Evolutionary conservation across 169 alveolate genomes (phyloP), one percentile per base, ranked within the genome.

Genomic region (Neospora caninum): DNA sequence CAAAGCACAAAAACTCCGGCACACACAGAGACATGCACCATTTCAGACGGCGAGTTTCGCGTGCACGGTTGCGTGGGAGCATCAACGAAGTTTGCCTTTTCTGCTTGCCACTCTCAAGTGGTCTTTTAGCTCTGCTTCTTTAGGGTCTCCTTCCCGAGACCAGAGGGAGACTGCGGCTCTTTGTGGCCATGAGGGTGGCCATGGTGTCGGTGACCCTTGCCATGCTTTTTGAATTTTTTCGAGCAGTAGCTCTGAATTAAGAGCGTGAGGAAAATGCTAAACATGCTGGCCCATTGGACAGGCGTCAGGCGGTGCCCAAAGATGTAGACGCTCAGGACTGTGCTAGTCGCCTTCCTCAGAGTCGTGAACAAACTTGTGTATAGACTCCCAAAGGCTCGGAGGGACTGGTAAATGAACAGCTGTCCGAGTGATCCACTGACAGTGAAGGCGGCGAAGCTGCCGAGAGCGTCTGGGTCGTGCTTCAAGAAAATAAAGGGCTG

Each of bases 301-400:
- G 91, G 95, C 34, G 97, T 95, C 92, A 98, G 80, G 53, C 93
- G 92, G 88, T 98, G 99, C 20, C 97, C 97, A 96, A 98, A 98
- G 34, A 96, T 45, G 92, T 96, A 95, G 41, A 98, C 98, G 0
- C 99, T 97, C 27, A 98, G 95, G 82, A 98, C 91, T n/a, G 98
- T 97, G 93, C 98, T 98, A 49, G 97, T 94, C 36, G 97, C 97
- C 93, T 98, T 98, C 91, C 99, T 93, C 36, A 97, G 93, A 20
- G 99, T 98, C 45, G 99, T 98, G 84, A 98, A 97, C 88, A 98
- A 88, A 53, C 98, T 97, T 87, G 98, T 96, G 93, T 98, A 98
- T 69, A 98, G 97, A 89, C 98, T 97, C 25, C 99, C 99, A 88
- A 97, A 98, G 83, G 95, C 93, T 92, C 94, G 98, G 78, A 98